Conservation (phyloP, 1,284 basidiomycete genomes). For the Ganoderma meredithae region DNA sequence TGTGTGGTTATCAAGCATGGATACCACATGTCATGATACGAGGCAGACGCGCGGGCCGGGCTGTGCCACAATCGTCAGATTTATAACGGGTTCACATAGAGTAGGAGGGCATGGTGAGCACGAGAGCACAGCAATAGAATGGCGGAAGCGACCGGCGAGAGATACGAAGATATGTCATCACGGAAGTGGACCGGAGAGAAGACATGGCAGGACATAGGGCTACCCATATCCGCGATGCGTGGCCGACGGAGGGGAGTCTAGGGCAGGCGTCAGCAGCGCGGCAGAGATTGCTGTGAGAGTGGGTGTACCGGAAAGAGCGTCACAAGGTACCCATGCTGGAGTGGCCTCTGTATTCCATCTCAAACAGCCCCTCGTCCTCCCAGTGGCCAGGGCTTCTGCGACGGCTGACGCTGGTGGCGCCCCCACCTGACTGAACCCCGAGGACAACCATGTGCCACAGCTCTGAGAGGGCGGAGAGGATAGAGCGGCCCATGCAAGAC, state of each 20-base stretch:
- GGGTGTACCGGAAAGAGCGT: neutral
- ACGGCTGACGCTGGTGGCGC: conserved; percentile 40
- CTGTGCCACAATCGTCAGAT: neutral
- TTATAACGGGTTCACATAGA: neutral
- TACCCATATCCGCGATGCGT: conserved; percentile 1
- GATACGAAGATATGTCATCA: neutral
- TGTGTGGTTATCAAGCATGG: neutral
- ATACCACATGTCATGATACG: neutral
- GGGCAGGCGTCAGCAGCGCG: neutral
- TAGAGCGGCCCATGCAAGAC: conserved; percentile 65
- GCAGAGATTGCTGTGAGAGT: neutral
- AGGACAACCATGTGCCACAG: conserved; percentile 51
- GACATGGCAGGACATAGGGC: neutral
- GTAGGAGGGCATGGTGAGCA: neutral
- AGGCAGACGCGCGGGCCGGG: neutral
- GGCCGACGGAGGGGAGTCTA: conserved; percentile 2
- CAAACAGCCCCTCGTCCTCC: conserved; percentile 60
- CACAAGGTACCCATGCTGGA: conserved; percentile 17
- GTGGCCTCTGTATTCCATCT: conserved; percentile 61
- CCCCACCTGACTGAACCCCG: conserved; percentile 41
- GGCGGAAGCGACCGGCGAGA: neutral
- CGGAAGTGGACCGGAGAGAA: conserved; percentile 2
- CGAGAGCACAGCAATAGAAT: neutral
- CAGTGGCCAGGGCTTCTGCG: conserved; percentile 38
- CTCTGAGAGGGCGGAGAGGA: conserved; percentile 50